Percentiles rank a stretch among this genome's conserved stretches.
Evolutionary conservation across 208 protist genomes (phyloP).

Genomic region (Leishmania arabica): DNA sequence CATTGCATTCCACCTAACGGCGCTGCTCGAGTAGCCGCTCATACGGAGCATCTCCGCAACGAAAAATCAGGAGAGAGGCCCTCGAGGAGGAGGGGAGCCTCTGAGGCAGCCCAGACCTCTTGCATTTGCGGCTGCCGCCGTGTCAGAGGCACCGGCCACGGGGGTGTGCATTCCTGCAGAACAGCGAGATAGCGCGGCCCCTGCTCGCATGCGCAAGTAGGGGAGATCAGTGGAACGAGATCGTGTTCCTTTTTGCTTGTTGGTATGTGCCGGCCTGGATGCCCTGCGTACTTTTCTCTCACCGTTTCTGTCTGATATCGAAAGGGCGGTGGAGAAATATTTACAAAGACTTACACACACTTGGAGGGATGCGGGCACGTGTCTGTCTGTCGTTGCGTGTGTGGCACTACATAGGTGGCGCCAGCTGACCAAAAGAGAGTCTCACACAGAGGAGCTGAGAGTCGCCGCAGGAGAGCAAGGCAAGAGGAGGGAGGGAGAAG

Average conservation of each 20-base stretch:
- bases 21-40: background rate
- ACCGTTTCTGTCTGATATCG: background rate
- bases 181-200: background rate
- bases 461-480: background rate
- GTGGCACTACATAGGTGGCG: background rate
- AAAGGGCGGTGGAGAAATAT: background rate
- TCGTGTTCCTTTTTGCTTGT: background rate
- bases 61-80: background rate
- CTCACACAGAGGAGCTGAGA: background rate
- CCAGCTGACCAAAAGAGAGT: background rate
- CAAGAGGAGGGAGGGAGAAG: background rate
- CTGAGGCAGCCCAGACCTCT: background rate
- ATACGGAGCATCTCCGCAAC: background rate
- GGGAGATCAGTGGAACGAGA: background rate
- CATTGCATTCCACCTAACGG: background rate
- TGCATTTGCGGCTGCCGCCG: background rate
- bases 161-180: background rate
- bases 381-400: background rate
- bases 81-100: background rate
- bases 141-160: too few relatives aligned
- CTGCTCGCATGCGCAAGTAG: background rate
- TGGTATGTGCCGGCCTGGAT: background rate
- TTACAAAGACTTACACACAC: background rate
- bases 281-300: background rate
- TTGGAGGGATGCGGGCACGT: background rate